Conservation (phyloP, 176 grass and related monocot genomes). For the Oryza meyeriana region DNA sequence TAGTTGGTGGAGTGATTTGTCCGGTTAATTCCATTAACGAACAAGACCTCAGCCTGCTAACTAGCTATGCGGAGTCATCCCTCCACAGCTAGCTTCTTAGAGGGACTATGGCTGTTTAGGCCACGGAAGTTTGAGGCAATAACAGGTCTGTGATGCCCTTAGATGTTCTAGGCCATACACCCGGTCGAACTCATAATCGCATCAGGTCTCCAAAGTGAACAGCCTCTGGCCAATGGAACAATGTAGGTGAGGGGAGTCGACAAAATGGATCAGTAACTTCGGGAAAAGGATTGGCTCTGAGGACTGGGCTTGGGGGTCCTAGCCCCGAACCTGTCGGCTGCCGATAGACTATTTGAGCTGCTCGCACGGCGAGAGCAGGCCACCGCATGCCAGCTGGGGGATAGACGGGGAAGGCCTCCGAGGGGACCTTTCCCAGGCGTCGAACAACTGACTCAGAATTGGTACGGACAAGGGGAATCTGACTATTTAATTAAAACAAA, state of each 20-base stretch:
- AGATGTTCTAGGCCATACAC: conserved; percentile 62
- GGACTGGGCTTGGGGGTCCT: too few relatives aligned
- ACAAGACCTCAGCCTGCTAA: conserved; percentile 60
- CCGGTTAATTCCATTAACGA: conserved; percentile 64
- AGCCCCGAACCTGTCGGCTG: too few relatives aligned
- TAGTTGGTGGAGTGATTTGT: conserved; percentile 41
- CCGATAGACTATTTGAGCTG: too few relatives aligned
- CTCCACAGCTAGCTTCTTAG: conserved; percentile 69
- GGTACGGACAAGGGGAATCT: conserved; percentile 61
- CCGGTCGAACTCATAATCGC: too few relatives aligned
- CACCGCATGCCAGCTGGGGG: too few relatives aligned
- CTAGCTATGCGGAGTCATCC: conserved; percentile 53
- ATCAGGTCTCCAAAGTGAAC: conserved; percentile 70
- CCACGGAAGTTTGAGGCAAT: conserved; percentile 71
- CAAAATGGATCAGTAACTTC: conserved; percentile 50
- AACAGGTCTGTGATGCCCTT: conserved; percentile 74
- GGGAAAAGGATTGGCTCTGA: too few relatives aligned
- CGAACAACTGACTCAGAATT: neutral
- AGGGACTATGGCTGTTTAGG: conserved; percentile 68
- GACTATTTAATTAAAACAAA: conserved; percentile 87
- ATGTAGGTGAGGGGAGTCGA: conserved; percentile 83
- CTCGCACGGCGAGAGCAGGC: too few relatives aligned
- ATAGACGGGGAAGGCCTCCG: too few relatives aligned
- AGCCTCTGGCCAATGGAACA: conserved; percentile 71
- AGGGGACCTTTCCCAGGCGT: too few relatives aligned